Percentiles rank a stretch among this genome's conserved stretches.
phyloP scores from a whole-genome alignment of 2,329 filamentous ascomycete species.

The Lasiodiplodia gonubiensis region DNA sequence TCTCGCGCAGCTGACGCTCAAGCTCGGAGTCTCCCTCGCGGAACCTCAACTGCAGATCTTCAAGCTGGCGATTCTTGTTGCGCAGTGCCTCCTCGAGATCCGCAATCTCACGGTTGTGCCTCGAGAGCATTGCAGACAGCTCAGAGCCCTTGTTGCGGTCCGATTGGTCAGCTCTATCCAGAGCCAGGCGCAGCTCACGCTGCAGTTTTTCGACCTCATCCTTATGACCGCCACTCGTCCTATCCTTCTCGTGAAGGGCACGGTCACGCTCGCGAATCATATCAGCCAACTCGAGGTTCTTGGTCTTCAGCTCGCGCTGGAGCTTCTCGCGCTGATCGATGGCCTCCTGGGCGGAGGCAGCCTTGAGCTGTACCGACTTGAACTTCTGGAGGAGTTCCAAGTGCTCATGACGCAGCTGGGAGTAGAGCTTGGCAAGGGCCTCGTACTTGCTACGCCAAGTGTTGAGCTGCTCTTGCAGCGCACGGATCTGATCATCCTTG shows the following conservation, averaged over 20 bases:
- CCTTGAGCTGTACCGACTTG: slow-evolving; percentile 94
- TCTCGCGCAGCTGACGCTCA: slow-evolving; percentile 83
- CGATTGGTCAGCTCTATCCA: slow-evolving; percentile 88
- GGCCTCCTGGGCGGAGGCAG: slow-evolving; percentile 93
- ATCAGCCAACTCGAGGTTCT: slow-evolving; percentile 97
- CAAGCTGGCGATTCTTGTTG: slow-evolving; percentile 84
- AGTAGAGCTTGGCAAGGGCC: slow-evolving; percentile 94
- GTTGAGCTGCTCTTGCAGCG: slow-evolving; percentile 95
- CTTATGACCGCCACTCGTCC: slow-evolving; percentile 81
- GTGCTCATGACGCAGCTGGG: slow-evolving; percentile 92
- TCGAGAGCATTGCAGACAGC: slow-evolving; percentile 89
- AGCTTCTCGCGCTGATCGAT: slow-evolving; percentile 94
- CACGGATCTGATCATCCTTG: slow-evolving; percentile 91
- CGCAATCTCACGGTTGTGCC: slow-evolving; percentile 96
- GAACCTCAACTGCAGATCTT: slow-evolving; percentile 79
- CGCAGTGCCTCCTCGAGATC: slow-evolving; percentile 91
- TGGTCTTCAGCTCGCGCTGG: slow-evolving; percentile 97
- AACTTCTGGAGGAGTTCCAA: slow-evolving; percentile 94
- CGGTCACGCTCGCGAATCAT: slow-evolving; percentile 98
- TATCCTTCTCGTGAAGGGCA: slow-evolving; percentile 90
- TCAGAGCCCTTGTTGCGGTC: slow-evolving; percentile 95
- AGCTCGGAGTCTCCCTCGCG: slow-evolving; percentile 84
- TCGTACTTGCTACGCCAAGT: slow-evolving; percentile 98
- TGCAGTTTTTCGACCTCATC: slow-evolving; percentile 95
- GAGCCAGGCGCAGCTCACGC: slow-evolving; percentile 88